Evolutionary conservation across 139 green algal genomes (phyloP).

Genomic region (Penium margaritaceum): DNA sequence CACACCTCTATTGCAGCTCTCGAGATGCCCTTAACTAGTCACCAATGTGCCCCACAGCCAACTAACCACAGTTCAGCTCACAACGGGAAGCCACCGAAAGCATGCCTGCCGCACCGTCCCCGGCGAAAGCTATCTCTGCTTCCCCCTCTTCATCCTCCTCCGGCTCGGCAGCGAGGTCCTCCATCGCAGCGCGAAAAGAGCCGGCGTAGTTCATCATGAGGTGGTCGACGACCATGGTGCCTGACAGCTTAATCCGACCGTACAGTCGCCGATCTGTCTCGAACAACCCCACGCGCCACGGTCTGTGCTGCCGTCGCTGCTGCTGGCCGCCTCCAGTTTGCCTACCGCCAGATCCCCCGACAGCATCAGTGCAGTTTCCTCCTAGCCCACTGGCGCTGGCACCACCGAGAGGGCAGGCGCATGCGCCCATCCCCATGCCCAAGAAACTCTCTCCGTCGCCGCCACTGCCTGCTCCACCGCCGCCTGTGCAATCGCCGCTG

Average conservation of each 20-base stretch:
- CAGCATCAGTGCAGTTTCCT: neutral
- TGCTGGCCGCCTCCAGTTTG: neutral
- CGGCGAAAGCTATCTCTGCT: no score
- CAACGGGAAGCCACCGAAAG: no score
- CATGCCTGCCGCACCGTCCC: no score
- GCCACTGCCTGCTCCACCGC: no score
- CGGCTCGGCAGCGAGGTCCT: slow-evolving; percentile 20
- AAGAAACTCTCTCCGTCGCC: neutral
- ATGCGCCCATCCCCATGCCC: no score
- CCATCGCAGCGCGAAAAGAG: slow-evolving; percentile 9
- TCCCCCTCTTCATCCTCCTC: slow-evolving; percentile 18
- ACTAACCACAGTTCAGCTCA: no score
- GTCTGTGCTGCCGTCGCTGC: neutral
- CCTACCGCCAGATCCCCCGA: neutral
- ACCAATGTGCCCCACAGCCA: no score
- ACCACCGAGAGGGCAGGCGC: no score
- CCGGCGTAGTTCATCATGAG: slow-evolving; percentile 46
- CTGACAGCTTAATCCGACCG: slow-evolving; percentile 20
- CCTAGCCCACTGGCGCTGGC: neutral
- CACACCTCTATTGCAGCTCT: no score
- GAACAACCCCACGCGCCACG: slow-evolving; percentile 17
- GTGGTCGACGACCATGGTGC: slow-evolving; percentile 35
- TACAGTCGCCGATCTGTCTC: slow-evolving; percentile 21
- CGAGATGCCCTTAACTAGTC: no score
- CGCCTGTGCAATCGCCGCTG: no score